phyloP scores from a whole-genome alignment of 176 grass and related monocot genomes.

The Lolium multiflorum region DNA sequence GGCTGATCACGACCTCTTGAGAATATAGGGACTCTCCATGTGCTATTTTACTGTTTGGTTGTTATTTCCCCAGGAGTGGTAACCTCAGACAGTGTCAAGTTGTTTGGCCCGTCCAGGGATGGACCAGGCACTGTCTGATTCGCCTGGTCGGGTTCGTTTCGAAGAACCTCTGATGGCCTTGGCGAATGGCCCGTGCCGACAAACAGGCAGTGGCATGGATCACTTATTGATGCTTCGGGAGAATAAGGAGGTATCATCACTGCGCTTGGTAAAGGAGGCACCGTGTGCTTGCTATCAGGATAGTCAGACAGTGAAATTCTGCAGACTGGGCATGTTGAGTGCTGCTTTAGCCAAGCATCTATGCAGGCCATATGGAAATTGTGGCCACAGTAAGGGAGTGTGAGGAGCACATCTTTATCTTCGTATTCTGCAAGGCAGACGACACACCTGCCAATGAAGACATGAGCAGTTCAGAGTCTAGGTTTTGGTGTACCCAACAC shows the following conservation, averaged over 20 bases:
- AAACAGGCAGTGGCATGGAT: constrained; percentile 55
- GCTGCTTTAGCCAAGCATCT: constrained; percentile 86
- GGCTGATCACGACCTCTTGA: constrained; percentile 36
- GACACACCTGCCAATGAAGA: constrained; percentile 48
- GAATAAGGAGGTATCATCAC: constrained; percentile 51
- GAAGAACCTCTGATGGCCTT: constrained; percentile 50
- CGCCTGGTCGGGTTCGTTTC: constrained; percentile 55
- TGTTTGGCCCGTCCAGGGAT: constrained; percentile 43
- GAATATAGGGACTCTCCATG: constrained; percentile 49
- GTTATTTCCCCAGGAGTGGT: constrained; percentile 39
- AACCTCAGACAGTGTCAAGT: constrained; percentile 39
- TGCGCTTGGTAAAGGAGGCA: constrained; percentile 33
- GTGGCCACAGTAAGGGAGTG: constrained; percentile 81
- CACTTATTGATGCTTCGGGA: constrained; percentile 46
- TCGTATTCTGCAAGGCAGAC: constrained; percentile 88
- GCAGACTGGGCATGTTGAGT: constrained; percentile 95
- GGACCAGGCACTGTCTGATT: constrained; percentile 40
- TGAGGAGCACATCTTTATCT: constrained; percentile 68
- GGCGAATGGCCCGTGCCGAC: constrained; percentile 44
- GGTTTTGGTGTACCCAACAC: neutral
- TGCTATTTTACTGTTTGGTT: constrained; percentile 50
- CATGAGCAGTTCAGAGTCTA: constrained; percentile 8
- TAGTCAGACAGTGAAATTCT: constrained; percentile 85
- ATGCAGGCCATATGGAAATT: constrained; percentile 84
- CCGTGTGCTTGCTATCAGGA: constrained; percentile 56